Evolutionary conservation across 208 protist genomes (phyloP).

Genomic region (Porcisia hertigi): DNA sequence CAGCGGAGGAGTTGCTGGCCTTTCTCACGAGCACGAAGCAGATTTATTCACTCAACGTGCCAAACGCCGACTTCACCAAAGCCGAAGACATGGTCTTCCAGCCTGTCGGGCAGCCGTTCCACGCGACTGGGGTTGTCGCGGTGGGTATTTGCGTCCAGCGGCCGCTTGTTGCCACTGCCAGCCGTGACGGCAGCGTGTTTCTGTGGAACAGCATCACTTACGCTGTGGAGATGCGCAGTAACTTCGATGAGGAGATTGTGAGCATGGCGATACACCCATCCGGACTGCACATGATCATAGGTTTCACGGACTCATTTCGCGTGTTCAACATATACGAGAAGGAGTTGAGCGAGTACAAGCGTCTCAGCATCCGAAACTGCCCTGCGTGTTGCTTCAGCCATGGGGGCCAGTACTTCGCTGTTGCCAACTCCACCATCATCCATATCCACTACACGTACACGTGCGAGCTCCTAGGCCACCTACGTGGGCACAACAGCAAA

Average conservation of each 20-base stretch:
- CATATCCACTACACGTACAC: constrained; percentile 97
- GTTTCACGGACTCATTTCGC: constrained; percentile 94
- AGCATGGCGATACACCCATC: constrained; percentile 96
- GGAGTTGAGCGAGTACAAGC: constrained; percentile 94
- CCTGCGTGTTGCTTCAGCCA: constrained; percentile 93
- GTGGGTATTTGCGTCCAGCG: constrained; percentile 95
- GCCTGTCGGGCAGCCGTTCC: constrained; percentile 90
- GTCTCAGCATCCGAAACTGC: constrained; percentile 93
- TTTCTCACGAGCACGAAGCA: constrained; percentile 94
- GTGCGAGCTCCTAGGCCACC: constrained; percentile 93
- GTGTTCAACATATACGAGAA: constrained; percentile 97
- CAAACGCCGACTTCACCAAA: constrained; percentile 94
- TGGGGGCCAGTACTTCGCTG: constrained; percentile 97
- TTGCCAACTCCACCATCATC: constrained; percentile 95
- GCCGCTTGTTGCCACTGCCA: constrained; percentile 94
- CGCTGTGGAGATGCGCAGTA: constrained; percentile 90
- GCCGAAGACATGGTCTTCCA: constrained; percentile 93
- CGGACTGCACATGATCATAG: constrained; percentile 94
- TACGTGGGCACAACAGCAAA: constrained; percentile 96
- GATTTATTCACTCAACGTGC: constrained; percentile 92
- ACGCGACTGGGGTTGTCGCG: constrained; percentile 86
- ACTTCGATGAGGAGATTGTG: constrained; percentile 92
- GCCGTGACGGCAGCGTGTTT: constrained; percentile 89
- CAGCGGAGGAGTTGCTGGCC: constrained; percentile 88
- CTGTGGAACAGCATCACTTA: constrained; percentile 97